A percentile compares a stretch with the other conserved stretches of the same genome.
Evolutionary conservation across 331 rosid species (phyloP).

Genomic region (Erythrophleum ivorense): DNA sequence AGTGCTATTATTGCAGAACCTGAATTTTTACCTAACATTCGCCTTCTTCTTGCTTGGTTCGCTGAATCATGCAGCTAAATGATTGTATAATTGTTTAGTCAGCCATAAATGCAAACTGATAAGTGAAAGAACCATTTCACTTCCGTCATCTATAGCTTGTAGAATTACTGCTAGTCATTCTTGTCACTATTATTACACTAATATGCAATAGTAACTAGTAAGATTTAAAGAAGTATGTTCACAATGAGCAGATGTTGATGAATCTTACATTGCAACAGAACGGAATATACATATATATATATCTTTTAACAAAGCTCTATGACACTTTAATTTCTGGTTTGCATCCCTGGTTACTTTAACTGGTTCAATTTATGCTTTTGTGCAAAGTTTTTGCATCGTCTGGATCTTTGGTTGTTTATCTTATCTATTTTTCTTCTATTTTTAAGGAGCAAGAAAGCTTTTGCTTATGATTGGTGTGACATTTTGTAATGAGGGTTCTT

Average conservation of each 20-base stretch:
- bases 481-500: background rate
- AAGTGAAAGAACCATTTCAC: background rate
- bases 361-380: background rate
- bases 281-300: background rate
- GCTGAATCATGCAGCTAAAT: background rate
- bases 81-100: background rate
- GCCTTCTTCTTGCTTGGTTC: background rate
- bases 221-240: constrained; percentile 1
- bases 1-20: constrained; percentile 29
- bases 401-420: background rate
- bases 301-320: background rate
- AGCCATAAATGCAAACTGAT: background rate
- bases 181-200: background rate
- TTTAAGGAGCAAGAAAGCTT: constrained; percentile 20
- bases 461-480: constrained; percentile 20
- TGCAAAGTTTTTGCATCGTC: background rate
- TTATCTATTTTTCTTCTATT: constrained; percentile 16
- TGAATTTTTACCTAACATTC: background rate
- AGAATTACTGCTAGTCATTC: background rate
- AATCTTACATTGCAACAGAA: background rate
- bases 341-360: background rate
- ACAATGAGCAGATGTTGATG: background rate
- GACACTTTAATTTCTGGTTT: background rate
- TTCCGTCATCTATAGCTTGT: background rate
- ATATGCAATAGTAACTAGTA: background rate